Base-by-base conservation (phyloP, 1,284 basidiomycete species). In the Leccinum huronense region DNA sequence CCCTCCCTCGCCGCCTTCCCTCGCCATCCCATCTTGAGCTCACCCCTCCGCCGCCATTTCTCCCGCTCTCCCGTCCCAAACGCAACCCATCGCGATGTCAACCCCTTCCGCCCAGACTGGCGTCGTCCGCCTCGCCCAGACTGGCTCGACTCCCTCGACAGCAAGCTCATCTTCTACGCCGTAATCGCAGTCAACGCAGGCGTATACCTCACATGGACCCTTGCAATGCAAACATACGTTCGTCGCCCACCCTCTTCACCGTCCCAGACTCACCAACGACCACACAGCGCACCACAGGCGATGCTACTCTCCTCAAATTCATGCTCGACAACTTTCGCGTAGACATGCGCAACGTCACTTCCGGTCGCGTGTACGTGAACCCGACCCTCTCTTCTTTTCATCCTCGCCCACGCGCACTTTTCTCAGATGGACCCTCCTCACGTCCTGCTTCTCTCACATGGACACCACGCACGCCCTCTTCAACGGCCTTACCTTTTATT, bases 401-500 rank as follows among this genome's bases (percentile, higher is more conserved):
- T 68, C 66, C 3, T 54, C 34, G 36, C 62, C 48, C 42, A 63
- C 64, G 4, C 59, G 2, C 40, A 8, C 30, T 38, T 51, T 59
- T 8, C 23, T 5, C 62, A 94, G 93, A 75, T 95, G 93, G 91
- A 94, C 93, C 0, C 77, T 91, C 33, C 66, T 95, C 23, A 94
- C 93, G 0, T 78, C 83, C 31, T 83, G 81, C 64, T 94, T 95
- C 80, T 94, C 89, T 2, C 93, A 95, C 71, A 77, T 81, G 66
- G 79, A 81, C 30, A 64, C 82, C 10, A 69, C 73, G 0, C 95
- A 97, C 73, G 85, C 94, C 40, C 70, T 91, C 33, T 79, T 95
- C 74, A 97, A 97, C 73, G 86, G 86, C 57, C 82, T 95, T 68
- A 87, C 90, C 0, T 90, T 90, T 71, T 93, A 84, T 73, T 94